phyloP scores from a whole-genome alignment of 352 stramenopile species.

The Globisporangium nagaii region DNA sequence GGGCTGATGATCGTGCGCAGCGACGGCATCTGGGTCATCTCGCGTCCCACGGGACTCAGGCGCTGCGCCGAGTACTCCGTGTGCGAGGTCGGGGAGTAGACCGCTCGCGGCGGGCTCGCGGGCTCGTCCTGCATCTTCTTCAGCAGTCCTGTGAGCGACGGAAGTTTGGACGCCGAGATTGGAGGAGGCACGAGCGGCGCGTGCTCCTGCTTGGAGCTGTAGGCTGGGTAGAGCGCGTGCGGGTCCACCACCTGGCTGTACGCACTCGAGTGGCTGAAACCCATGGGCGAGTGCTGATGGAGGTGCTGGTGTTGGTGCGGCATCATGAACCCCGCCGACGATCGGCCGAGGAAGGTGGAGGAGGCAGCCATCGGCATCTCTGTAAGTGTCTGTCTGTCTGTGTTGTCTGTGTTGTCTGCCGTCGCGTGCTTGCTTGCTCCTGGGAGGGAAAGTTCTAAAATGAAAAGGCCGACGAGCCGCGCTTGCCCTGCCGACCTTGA shows the following conservation, averaged over 20 bases:
- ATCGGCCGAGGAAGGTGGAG: constrained; percentile 20
- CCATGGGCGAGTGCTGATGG: constrained; percentile 4
- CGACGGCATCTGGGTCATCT: constrained; percentile 28
- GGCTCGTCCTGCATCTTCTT: constrained; percentile 50
- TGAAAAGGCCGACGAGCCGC: neutral
- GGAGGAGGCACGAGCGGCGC: constrained; percentile 13
- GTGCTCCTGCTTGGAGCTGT: constrained; percentile 7
- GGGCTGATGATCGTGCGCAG: constrained; percentile 57
- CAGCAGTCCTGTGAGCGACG: constrained; percentile 57
- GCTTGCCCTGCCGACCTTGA: neutral
- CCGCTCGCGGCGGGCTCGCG: constrained; percentile 11
- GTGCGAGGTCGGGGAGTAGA: constrained; percentile 3
- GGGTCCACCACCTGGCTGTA: constrained; percentile 4
- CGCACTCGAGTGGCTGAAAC: constrained; percentile 13
- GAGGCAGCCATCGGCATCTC: neutral
- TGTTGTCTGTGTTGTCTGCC: too few species aligned
- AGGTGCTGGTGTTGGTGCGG: constrained; percentile 27
- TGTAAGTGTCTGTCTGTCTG: neutral
- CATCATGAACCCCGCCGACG: constrained; percentile 16
- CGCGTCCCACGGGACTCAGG: constrained; percentile 25
- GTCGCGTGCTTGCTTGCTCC: neutral
- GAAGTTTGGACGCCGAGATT: constrained; percentile 36
- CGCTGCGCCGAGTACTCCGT: constrained; percentile 2
- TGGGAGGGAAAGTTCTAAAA: constrained; percentile 5
- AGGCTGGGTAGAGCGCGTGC: constrained; percentile 3